Evolutionary conservation across 176 grass and related monocot genomes (phyloP), one percentile per base, ranked within the genome.

Genomic region (Tillandsia fasciculata): DNA sequence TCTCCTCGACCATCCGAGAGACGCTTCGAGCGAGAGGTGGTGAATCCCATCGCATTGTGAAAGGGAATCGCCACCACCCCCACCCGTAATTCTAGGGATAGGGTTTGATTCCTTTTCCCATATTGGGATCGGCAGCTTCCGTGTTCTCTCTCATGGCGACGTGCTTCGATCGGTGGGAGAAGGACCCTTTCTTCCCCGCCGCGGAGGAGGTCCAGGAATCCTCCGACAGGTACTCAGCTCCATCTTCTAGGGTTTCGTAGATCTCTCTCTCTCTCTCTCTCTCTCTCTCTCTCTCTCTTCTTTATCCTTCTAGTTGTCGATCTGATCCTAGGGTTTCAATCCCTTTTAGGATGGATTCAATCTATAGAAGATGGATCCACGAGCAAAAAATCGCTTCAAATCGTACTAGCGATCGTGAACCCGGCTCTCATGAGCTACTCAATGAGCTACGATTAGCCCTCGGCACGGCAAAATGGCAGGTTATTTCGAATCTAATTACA

Each of bases 131-230:
- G 33, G 5, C 3, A 42, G 4, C 33, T 42, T 6, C 33, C 33
- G 33, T 42, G 33, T 42, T 58, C 54, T 59, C 54, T 67, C 66
- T 49, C 26, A 96, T 96, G 91, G 84, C 87, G 12, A 90, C 87
- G 70, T 85, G 83, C 56, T 96, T 91, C 71, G 92, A 96, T 70
- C 83, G 82, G 48, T 96, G 92, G 92, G 87, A 96, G 85, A 96
- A 89, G 75, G 92, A 96, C 51, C 87, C 88, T 50, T 96, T 96
- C 83, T 96, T 96, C 73, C 75, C 69, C 11, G 85, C 88, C 50
- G 83, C 92, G 22, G 92, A 96, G 88, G 92, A 96, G 80, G 88
- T 91, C 54, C 88, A 96, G 72, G 81, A 87, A 67, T 91, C 92
- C 24, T 64, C 88, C 57, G 88, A 96, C 26, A 85, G 86, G 92